Base-by-base conservation (phyloP, 768 basidiomycete species). In the Mycena sanguinolenta region DNA sequence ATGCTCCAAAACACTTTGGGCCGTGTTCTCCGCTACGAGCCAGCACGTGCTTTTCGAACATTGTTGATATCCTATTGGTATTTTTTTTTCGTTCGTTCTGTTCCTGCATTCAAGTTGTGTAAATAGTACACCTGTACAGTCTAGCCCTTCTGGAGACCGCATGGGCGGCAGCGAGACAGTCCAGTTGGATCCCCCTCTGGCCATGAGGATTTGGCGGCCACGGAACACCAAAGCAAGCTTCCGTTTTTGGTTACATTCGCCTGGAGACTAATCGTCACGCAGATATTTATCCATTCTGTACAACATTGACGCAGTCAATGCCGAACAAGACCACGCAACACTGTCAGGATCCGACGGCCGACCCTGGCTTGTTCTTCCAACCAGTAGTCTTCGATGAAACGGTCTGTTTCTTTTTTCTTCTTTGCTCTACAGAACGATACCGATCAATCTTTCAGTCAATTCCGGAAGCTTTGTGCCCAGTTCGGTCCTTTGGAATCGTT, bases 31-130 rank as follows among this genome's bases (percentile, higher is more conserved):
- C 93, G 94, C 52, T 95, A 90, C 69, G 94, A 95, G 72, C 88
- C 87, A 27, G 94, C 94, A 17, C 88, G 92, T 69, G 92, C 93
- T 16, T 91, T 91, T 74, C 87, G 92, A 72, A 89, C 92, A 36
- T 82, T 95, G 25, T 82, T 93, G 65, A 82, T 95, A 60, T 95
- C 94, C 28, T 95, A 93, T 79, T 85, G 92, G 92, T 91, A 70
- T 81, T 75, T 30, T 25, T 32, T 30, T 63, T 42, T 61, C 2
- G 30, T 55, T 58, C 27, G 16, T 30, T 53, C 16, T 28, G 28
- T 42, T 38, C 36, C 19, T 1, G 39, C 14, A 27, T 25, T 72
- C 7, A 64, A 7, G 21, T n/a, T 16, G 52, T 73, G n/a, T 23
- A 58, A 36, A 8, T 67, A 85, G 86, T 36, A 78, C 78, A 67